Conservation (phyloP, 352 stramenopile species). For the Pythium phragmitis region DNA sequence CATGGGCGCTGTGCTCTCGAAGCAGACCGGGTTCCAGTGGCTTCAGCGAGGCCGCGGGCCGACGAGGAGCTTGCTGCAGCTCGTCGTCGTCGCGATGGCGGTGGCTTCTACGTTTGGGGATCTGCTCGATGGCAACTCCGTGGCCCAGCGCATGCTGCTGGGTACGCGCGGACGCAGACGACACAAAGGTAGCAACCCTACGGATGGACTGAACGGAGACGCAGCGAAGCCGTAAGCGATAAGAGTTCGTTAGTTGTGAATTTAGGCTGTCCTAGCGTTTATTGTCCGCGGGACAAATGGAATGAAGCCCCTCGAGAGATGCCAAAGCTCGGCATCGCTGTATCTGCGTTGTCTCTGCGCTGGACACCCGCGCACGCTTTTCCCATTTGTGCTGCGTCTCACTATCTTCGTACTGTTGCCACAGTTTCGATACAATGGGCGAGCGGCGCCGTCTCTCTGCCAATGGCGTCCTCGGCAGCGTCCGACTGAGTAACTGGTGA, state of each 20-base stretch:
- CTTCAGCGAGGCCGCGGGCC: slow-evolving; percentile 35
- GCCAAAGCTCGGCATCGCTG: background rate
- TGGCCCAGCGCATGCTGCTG: slow-evolving; percentile 14
- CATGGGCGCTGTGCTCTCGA: slow-evolving; percentile 39
- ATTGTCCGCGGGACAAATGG: no score
- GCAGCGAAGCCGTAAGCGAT: background rate
- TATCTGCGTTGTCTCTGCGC: background rate
- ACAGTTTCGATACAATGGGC: background rate
- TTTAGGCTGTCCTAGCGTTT: no score
- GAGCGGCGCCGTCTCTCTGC: background rate
- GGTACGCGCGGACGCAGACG: background rate
- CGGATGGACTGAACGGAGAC: background rate
- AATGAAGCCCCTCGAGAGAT: background rate
- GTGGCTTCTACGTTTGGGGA: slow-evolving; percentile 40
- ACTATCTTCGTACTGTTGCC: background rate
- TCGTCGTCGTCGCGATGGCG: slow-evolving; percentile 32
- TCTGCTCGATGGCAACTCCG: slow-evolving; percentile 14
- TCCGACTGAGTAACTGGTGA: slow-evolving; percentile 9
- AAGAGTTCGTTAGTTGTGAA: no score
- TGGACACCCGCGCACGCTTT: background rate
- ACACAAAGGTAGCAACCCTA: background rate
- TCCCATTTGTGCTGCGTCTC: background rate
- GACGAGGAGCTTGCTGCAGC: slow-evolving; percentile 38
- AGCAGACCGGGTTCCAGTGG: slow-evolving; percentile 29
- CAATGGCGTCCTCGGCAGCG: background rate